Percentiles rank a stretch among this genome's conserved stretches.
Conservation (phyloP, 306 rosid species). For the Mucuna pruriens region DNA sequence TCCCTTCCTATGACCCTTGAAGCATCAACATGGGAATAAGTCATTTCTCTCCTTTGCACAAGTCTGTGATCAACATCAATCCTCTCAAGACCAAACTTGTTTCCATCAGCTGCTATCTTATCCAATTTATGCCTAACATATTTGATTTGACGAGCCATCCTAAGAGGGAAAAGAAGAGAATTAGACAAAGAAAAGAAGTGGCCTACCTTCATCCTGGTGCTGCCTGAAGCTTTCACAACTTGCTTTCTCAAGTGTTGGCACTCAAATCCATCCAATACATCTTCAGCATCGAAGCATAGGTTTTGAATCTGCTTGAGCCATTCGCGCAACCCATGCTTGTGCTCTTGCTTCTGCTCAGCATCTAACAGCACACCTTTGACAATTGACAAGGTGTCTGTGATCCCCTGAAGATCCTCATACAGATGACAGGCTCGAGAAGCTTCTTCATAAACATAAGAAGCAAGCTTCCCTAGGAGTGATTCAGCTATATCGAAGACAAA, state of each 20-base stretch:
- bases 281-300: not conserved
- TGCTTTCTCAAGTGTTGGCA: not conserved
- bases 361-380: constrained; percentile 14
- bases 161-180: not conserved
- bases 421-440: constrained; percentile 21
- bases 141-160: constrained; percentile 14
- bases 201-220: not conserved
- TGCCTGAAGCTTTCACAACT: not conserved
- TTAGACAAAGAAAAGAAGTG: constrained; percentile 27
- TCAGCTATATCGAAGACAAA: not conserved
- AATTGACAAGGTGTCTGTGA: not conserved
- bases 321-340: constrained; percentile 1
- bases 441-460: not conserved
- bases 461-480: not conserved
- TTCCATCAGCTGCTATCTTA: constrained; percentile 9
- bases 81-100: not conserved
- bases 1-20: constrained; percentile 47
- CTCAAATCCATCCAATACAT: constrained; percentile 5
- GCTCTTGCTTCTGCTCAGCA: constrained; percentile 23
- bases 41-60: not conserved
- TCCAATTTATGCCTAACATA: constrained; percentile 5
- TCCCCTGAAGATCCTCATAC: not conserved
- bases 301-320: constrained; percentile 13
- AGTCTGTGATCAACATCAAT: not conserved
- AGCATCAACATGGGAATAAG: constrained; percentile 23